These are phyloP conservation scores for Pterocarpus santalinus DNA, from an alignment of 306 rosid species.

Conservation along the genomic window DNA sequence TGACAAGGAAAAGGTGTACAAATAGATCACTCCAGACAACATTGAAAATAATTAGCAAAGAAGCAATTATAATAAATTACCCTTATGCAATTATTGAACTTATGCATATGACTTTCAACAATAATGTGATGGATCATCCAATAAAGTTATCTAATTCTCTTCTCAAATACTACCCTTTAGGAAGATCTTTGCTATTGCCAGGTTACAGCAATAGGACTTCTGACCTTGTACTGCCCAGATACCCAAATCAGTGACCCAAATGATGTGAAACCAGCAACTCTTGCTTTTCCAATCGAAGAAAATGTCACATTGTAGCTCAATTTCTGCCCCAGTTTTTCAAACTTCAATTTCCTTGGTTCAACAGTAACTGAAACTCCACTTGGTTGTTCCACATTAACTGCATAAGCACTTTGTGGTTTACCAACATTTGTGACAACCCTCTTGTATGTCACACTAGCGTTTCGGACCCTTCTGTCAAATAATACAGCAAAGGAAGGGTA, in stretches of 20 bases:
- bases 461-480: slow-evolving; percentile 36
- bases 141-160: slow-evolving; percentile 4
- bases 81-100: slow-evolving; percentile 5
- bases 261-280: slow-evolving; percentile 42
- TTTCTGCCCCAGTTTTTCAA: slow-evolving; percentile 59
- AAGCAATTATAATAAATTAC: slow-evolving; percentile 18
- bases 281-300: slow-evolving; percentile 43
- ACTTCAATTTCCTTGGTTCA: slow-evolving; percentile 58
- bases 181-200: slow-evolving; percentile 51
- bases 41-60: slow-evolving; percentile 7
- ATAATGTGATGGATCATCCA: slow-evolving; percentile 18
- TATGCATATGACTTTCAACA: slow-evolving; percentile 19
- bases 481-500: slow-evolving; percentile 78
- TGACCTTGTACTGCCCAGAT: slow-evolving; percentile 55
- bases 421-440: slow-evolving; percentile 80
- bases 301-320: slow-evolving; percentile 65
- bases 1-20: background rate
- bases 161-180: background rate
- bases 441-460: slow-evolving; percentile 53
- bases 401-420: slow-evolving; percentile 53
- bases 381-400: slow-evolving; percentile 60
- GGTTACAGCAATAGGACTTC: slow-evolving; percentile 77
- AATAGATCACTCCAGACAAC: background rate
- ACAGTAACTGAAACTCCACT: slow-evolving; percentile 57
- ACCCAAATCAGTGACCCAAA: slow-evolving; percentile 71